phyloP scores from a whole-genome alignment of 2,329 filamentous ascomycete genomes.

The Paramyrothecium sp. region DNA sequence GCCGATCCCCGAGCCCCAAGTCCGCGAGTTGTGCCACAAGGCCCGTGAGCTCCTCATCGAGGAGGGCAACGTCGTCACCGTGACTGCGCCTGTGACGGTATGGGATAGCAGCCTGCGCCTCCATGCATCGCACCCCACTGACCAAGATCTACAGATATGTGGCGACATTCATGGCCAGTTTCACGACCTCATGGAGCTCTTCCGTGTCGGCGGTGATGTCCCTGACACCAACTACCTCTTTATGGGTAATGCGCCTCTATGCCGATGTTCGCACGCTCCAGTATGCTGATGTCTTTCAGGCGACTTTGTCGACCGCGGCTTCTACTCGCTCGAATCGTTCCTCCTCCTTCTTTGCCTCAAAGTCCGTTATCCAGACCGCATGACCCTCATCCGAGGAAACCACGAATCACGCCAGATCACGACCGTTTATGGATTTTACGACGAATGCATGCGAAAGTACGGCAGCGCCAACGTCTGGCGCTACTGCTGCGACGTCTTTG shows the following conservation, averaged over 20 bases:
- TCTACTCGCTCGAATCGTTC: slow-evolving; percentile 98
- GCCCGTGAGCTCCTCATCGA: slow-evolving; percentile 94
- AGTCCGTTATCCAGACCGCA: slow-evolving; percentile 95
- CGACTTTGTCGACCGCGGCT: slow-evolving; percentile 97
- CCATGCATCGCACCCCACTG: neutral
- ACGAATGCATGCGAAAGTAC: slow-evolving; percentile 98
- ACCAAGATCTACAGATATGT: slow-evolving; percentile 64
- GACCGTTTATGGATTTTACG: slow-evolving; percentile 99
- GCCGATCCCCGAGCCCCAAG: slow-evolving; percentile 91
- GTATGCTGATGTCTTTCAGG: slow-evolving; percentile 43
- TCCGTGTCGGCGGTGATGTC: slow-evolving; percentile 88
- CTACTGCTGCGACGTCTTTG: slow-evolving; percentile 97
- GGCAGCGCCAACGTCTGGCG: slow-evolving; percentile 99
- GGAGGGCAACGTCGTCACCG: slow-evolving; percentile 94
- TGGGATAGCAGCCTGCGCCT: slow-evolving; percentile 17
- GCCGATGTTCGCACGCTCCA: neutral
- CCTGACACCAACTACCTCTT: slow-evolving; percentile 97
- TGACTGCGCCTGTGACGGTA: slow-evolving; percentile 92
- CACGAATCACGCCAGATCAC: slow-evolving; percentile 99
- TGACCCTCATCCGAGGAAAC: slow-evolving; percentile 97
- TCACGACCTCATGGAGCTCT: slow-evolving; percentile 95
- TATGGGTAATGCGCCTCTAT: slow-evolving; percentile 63
- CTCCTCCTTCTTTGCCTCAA: slow-evolving; percentile 95
- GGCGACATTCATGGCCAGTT: slow-evolving; percentile 97
- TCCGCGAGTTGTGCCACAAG: slow-evolving; percentile 96